These are phyloP conservation scores for Coemansia biformis DNA, from an alignment of 192 early-diverging fungal genomes.

Conservation along the genomic window DNA sequence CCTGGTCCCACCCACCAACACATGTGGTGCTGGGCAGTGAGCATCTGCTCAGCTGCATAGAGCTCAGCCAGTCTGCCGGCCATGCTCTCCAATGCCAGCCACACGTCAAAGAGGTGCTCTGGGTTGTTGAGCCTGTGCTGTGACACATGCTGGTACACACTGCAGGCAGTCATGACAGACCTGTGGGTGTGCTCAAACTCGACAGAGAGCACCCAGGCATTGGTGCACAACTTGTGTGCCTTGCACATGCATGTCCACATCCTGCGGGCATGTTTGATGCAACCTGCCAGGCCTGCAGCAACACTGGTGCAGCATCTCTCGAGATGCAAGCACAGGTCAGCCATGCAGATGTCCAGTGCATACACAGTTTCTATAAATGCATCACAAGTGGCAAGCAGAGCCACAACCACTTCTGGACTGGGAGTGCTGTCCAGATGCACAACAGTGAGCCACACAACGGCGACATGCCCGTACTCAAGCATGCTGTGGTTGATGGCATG, in stretches of 20 bases:
- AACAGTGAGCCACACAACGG: slow-evolving; percentile 6
- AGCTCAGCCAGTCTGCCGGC: slow-evolving; percentile 9
- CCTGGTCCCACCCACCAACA: too few species aligned
- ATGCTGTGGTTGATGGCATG: slow-evolving; percentile 42
- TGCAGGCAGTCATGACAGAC: slow-evolving; percentile 14
- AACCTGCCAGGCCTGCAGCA: background rate
- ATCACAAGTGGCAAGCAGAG: slow-evolving; percentile 13
- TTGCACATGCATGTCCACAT: slow-evolving; percentile 40
- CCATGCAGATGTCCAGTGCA: slow-evolving; percentile 21
- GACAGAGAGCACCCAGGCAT: slow-evolving; percentile 42
- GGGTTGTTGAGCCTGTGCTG: slow-evolving; percentile 38
- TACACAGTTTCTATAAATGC: slow-evolving; percentile 15
- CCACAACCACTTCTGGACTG: background rate
- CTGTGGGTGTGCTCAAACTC: slow-evolving; percentile 28
- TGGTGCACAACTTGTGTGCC: slow-evolving; percentile 20
- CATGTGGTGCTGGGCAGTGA: slow-evolving; percentile 19
- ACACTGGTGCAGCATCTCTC: slow-evolving; percentile 28
- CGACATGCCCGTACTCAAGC: slow-evolving; percentile 23
- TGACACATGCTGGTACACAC: slow-evolving; percentile 33
- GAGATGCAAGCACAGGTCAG: slow-evolving; percentile 19
- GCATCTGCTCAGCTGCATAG: slow-evolving; percentile 10
- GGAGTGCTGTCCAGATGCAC: slow-evolving; percentile 6
- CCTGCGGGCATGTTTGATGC: slow-evolving; percentile 7
- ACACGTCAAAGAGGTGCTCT: slow-evolving; percentile 31
- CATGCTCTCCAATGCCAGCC: slow-evolving; percentile 27